These are phyloP conservation scores for Suhomyces vadensis DNA, from an alignment of 805 yeast genomes.

Conservation along the genomic window DNA sequence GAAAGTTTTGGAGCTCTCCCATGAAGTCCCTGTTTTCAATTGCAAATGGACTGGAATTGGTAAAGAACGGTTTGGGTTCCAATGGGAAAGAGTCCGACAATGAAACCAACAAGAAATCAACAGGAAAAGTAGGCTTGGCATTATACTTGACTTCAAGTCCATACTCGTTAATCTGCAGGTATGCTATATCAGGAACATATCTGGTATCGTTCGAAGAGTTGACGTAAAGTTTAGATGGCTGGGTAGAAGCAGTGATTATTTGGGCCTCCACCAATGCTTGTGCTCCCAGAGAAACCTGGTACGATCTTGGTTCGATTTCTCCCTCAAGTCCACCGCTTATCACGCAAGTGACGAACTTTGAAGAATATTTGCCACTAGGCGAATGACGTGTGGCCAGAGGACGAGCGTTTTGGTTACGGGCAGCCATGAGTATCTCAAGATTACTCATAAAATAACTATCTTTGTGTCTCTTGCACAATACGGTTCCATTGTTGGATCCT, in stretches of 20 bases:
- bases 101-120: slow-evolving; percentile 63
- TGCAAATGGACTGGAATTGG: slow-evolving; percentile 51
- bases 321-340: slow-evolving; percentile 85
- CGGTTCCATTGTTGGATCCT: slow-evolving; percentile 85
- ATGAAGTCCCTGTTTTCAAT: slow-evolving; percentile 77
- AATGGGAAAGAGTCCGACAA: slow-evolving; percentile 92
- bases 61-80: slow-evolving; percentile 53
- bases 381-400: slow-evolving; percentile 68
- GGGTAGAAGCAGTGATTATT: slow-evolving; percentile 81
- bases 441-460: slow-evolving; percentile 88
- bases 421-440: slow-evolving; percentile 83
- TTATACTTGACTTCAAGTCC: slow-evolving; percentile 82
- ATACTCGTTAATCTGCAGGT: slow-evolving; percentile 82
- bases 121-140: slow-evolving; percentile 33
- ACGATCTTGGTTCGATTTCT: slow-evolving; percentile 86
- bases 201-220: slow-evolving; percentile 70
- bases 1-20: slow-evolving; percentile 72
- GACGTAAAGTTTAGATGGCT: slow-evolving; percentile 83
- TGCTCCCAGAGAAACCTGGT: slow-evolving; percentile 85
- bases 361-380: slow-evolving; percentile 66
- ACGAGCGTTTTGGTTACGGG: slow-evolving; percentile 65
- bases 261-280: slow-evolving; percentile 88
- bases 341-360: slow-evolving; percentile 92
- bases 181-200: slow-evolving; percentile 94
- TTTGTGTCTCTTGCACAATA: slow-evolving; percentile 88